These are phyloP conservation scores for Lycium barbarum DNA, from an alignment of 257 asterid genomes.

Conservation along the genomic window DNA sequence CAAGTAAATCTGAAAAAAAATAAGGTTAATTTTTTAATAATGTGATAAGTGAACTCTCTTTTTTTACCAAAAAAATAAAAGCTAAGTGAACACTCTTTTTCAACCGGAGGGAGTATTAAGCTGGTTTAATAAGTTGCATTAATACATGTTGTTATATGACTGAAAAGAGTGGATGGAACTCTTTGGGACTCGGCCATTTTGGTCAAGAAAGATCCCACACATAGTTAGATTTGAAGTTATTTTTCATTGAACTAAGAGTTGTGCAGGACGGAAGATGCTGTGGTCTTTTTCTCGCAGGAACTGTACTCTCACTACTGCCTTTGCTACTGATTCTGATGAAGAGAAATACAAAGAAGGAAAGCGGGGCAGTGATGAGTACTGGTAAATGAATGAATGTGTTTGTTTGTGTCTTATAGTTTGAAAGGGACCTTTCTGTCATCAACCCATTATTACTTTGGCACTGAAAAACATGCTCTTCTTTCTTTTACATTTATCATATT, in stretches of 20 bases:
- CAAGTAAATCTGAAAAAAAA: no score
- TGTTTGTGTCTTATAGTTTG: conserved; percentile 56
- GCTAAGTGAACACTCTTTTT: no score
- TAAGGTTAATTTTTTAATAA: no score
- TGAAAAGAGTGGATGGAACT: no score
- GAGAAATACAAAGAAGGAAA: neutral
- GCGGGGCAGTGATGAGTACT: conserved; percentile 33
- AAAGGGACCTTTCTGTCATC: conserved; percentile 66
- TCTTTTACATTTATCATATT: conserved; percentile 32
- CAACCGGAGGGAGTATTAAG: no score
- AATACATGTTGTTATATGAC: no score
- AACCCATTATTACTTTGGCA: conserved; percentile 74
- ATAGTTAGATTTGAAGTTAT: neutral
- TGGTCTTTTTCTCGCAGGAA: neutral
- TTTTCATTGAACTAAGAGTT: neutral
- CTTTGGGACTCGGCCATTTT: neutral
- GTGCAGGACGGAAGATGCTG: conserved; percentile 40
- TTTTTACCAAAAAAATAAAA: no score
- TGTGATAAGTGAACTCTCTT: no score
- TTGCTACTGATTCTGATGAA: conserved; percentile 58
- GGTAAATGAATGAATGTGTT: conserved; percentile 45
- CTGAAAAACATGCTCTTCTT: conserved; percentile 84
- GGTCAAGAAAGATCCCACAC: neutral
- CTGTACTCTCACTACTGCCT: neutral
- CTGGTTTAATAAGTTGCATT: no score